Conservation (phyloP, 2,329 filamentous ascomycete genomes). For the Bipolaris victoriae region DNA sequence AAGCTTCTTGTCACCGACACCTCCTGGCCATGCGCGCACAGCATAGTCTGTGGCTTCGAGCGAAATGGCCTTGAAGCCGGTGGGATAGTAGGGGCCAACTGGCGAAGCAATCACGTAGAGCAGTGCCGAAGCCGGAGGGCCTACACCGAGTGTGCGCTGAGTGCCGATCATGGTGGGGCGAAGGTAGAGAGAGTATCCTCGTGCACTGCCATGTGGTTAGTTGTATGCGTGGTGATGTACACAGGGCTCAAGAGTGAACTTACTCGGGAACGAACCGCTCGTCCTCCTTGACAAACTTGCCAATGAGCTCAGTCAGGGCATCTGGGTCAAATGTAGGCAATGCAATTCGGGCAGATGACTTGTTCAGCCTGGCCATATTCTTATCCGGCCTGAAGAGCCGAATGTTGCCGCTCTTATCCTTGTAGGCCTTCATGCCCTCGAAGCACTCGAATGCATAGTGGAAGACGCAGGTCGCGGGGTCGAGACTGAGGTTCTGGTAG, state of each 20-base stretch:
- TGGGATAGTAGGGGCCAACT: conserved; percentile 97
- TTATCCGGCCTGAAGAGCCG: conserved; percentile 91
- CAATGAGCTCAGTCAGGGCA: conserved; percentile 79
- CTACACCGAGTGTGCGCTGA: conserved; percentile 90
- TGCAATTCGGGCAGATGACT: conserved; percentile 87
- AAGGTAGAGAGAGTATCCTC: conserved; percentile 93
- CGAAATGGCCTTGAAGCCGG: conserved; percentile 95
- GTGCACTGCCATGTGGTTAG: conserved; percentile 50
- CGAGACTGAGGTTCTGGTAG: conserved; percentile 96
- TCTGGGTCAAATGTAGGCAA: conserved; percentile 82
- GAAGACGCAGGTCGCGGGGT: conserved; percentile 95
- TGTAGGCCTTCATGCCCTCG: conserved; percentile 99
- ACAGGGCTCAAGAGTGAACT: conserved; percentile 34
- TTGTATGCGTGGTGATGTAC: background rate
- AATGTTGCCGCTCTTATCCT: conserved; percentile 77
- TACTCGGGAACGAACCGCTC: conserved; percentile 85
- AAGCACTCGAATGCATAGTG: conserved; percentile 99
- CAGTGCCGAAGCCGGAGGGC: conserved; percentile 87
- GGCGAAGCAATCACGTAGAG: conserved; percentile 95
- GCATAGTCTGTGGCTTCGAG: conserved; percentile 97
- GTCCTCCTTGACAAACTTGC: conserved; percentile 79
- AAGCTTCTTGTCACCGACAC: conserved; percentile 97
- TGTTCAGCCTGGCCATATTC: conserved; percentile 96
- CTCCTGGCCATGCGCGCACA: conserved; percentile 95
- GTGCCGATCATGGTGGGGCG: conserved; percentile 97